Evolutionary conservation across 2,329 filamentous ascomycete species (phyloP).

Genomic region (Cladosporium colombiae): DNA sequence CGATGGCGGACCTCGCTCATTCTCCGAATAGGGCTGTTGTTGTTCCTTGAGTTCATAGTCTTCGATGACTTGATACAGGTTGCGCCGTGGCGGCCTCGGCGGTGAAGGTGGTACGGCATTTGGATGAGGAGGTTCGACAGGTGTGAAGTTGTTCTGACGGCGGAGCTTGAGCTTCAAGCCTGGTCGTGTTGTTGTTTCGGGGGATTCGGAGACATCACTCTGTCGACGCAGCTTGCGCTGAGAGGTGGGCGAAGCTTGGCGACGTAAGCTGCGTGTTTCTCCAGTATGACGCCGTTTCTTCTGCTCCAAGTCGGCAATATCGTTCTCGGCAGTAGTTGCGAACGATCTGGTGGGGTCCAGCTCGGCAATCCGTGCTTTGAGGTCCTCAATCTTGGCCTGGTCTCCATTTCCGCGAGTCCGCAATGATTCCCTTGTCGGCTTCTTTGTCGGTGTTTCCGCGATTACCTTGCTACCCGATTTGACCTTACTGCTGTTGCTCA

Average conservation of each 20-base stretch:
- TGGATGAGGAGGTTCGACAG: conserved; percentile 35
- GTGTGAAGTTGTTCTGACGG: conserved; percentile 4
- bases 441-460: conserved; percentile 3
- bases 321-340: conserved; percentile 19
- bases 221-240: conserved; percentile 26
- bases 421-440: conserved; percentile 13
- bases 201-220: conserved; percentile 25
- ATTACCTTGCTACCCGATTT: conserved; percentile 15
- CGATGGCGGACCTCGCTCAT: conserved; percentile 33
- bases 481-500: conserved; percentile 6
- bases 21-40: conserved; percentile 37
- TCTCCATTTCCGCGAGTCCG: conserved; percentile 15
- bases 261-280: conserved; percentile 1
- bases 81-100: conserved; percentile 31
- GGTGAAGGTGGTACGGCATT: conserved; percentile 32
- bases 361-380: conserved; percentile 35
- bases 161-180: conserved; percentile 35
- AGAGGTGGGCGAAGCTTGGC: conserved; percentile 24
- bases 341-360: conserved; percentile 32
- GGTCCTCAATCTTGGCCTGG: conserved; percentile 29
- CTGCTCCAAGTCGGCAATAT: conserved; percentile 17
- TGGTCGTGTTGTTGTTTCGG: conserved; percentile 27
- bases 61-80: conserved; percentile 37
- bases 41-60: conserved; percentile 37
- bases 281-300: conserved; percentile 29